A percentile compares a stretch with the other conserved stretches of the same genome.
Evolutionary conservation across 2,329 filamentous ascomycete species (phyloP).

Genomic region (Colletotrichum sp.): DNA sequence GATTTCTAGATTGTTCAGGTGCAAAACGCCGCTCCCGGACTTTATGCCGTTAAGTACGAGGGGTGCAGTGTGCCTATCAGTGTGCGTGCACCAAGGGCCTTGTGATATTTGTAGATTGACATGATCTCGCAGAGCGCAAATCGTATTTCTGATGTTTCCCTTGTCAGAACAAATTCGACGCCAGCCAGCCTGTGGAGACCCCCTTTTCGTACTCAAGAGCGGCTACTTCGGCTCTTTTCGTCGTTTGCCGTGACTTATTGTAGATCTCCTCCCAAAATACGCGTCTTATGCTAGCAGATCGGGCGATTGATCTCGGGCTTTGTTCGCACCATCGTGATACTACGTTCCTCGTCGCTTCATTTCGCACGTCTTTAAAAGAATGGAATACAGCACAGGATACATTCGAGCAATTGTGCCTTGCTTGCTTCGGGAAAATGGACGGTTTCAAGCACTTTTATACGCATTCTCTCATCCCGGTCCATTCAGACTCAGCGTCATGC

Average conservation of each 20-base stretch:
- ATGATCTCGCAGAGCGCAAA: not conserved
- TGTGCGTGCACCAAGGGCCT: not conserved
- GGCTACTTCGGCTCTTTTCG: not conserved
- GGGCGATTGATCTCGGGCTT: not conserved
- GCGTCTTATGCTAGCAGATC: not conserved
- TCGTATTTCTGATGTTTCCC: not conserved
- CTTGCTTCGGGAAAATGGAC: not conserved
- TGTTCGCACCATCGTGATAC: rapidly evolving
- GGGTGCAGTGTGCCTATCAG: not conserved
- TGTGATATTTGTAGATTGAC: rapidly evolving
- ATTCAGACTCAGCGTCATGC: too few species aligned
- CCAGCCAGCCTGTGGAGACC: not conserved
- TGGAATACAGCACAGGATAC: too few species aligned
- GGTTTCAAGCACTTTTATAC: not conserved
- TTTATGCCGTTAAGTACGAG: not conserved
- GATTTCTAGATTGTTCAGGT: rapidly evolving
- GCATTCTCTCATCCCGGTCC: not conserved
- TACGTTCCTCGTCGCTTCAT: rapidly evolving
- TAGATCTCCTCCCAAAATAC: too few species aligned
- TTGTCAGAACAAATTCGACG: rapidly evolving
- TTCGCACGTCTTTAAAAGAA: too few species aligned
- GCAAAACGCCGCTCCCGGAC: not conserved
- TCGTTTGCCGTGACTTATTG: not conserved
- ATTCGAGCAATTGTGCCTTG: too few species aligned
- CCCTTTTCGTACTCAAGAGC: not conserved